Evolutionary conservation across 441 rosid species (phyloP), one percentile per base, ranked within the genome.

Genomic region (Erodium trifolium): DNA sequence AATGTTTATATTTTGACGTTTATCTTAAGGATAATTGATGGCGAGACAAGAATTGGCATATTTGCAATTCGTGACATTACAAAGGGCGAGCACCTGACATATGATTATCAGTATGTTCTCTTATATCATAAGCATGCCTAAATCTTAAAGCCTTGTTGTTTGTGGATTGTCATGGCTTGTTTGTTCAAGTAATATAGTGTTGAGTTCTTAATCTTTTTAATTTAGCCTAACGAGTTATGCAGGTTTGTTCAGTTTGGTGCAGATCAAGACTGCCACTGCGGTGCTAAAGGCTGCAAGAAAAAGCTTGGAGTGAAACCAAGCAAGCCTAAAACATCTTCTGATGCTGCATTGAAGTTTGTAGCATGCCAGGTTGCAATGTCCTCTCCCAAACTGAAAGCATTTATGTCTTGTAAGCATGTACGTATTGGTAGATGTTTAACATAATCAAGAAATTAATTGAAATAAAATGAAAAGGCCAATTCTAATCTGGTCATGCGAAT

Each of bases 201-300:
- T 12, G 57, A 11, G 64, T 55, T 68, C 1, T 66, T 13, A 11
- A 49, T 68, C 45, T 66, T 45, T 74, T 71, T 19, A 14, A 68
- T 79, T 51, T 79, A 73, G 63, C 78, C 96, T 91, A 82, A 90
- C 82, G 72, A 70, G 68, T 77, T 75, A 82, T 73, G 88, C 96
- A 94, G 99, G 88, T 92, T 94, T 86, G 98, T 92, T 72, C 99
- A 94, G 82, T 95, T 95, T 85, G 99, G 99, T 85, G 96, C 98
- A 78, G 99, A 92, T 84, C 96, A 92, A 85, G 98, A 87, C 72
- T 95, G 99, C 72, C 95, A 90, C 68, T 95, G 99, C 75, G 99
- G 98, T 55, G 93, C 98, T 0, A 74, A 39, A 37, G 78, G 83
- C 70, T 95, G 99, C 81, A 86, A 96, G 83, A 79, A 71, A 77